These are phyloP conservation scores for Chytriomyces sp. DNA, from an alignment of 192 early-diverging fungal species.

Conservation along the genomic window DNA sequence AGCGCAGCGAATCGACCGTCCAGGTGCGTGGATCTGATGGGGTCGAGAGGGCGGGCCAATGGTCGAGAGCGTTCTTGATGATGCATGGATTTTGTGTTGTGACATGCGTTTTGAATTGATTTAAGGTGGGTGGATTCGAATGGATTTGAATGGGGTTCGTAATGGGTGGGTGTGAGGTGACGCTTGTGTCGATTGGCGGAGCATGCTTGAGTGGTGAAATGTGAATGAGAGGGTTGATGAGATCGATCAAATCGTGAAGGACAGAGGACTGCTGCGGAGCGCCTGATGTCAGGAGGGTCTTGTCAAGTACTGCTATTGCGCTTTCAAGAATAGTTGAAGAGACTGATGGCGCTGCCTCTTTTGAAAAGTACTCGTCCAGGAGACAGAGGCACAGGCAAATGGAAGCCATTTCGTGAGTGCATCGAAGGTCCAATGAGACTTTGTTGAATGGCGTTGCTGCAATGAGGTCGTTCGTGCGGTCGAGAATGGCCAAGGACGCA, in stretches of 20 bases:
- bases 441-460: neutral
- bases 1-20: conserved; percentile 14
- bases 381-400: neutral
- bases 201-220: neutral
- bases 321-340: no score
- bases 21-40: conserved; percentile 55
- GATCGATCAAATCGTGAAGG: neutral
- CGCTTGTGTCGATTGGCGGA: neutral
- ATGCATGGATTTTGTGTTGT: conserved; percentile 43
- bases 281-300: neutral
- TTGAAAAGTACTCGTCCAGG: neutral
- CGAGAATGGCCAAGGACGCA: neutral
- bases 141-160: neutral
- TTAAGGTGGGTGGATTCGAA: neutral
- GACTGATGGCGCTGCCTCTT: no score
- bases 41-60: conserved; percentile 72
- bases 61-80: conserved; percentile 55
- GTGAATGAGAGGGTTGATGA: no score
- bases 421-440: neutral
- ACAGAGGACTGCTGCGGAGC: neutral
- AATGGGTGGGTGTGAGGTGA: no score
- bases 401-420: neutral
- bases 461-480: neutral
- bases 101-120: neutral
- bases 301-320: neutral